phyloP scores from a whole-genome alignment of 345 rosid genomes.

The Euclidium syriacum region DNA sequence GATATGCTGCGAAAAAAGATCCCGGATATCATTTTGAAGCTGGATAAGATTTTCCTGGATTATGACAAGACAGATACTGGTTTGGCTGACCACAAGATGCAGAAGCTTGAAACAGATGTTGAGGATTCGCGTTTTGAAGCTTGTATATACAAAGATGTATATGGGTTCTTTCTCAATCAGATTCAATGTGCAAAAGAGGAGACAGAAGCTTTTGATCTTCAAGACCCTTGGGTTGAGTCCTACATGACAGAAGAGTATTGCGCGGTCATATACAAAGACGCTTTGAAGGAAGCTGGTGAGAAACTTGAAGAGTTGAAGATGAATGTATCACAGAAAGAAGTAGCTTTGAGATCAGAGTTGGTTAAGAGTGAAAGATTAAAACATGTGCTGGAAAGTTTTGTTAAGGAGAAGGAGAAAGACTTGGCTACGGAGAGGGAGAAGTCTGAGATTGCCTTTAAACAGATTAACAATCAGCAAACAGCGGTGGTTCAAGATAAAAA shows the following conservation, averaged over 20 bases:
- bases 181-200: slow-evolving; percentile 27
- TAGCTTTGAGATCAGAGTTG: slow-evolving; percentile 26
- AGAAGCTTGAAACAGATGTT: slow-evolving; percentile 34
- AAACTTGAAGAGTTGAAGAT: slow-evolving; percentile 34
- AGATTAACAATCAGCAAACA: slow-evolving; percentile 34
- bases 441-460: slow-evolving; percentile 27
- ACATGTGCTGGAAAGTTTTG: slow-evolving; percentile 17
- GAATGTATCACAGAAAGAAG: slow-evolving; percentile 36
- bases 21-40: slow-evolving; percentile 40
- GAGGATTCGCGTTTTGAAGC: slow-evolving; percentile 49
- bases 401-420: slow-evolving; percentile 41
- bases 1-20: slow-evolving; percentile 58
- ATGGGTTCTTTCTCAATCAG: slow-evolving; percentile 39
- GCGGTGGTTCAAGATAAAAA: slow-evolving; percentile 26
- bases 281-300: slow-evolving; percentile 50
- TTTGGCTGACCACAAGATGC: slow-evolving; percentile 27
- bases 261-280: slow-evolving; percentile 34
- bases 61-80: slow-evolving; percentile 28
- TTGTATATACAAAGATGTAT: slow-evolving; percentile 42
- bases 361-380: slow-evolving; percentile 44
- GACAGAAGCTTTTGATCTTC: slow-evolving; percentile 27
- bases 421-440: slow-evolving; percentile 41
- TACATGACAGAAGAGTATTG: slow-evolving; percentile 33
- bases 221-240: slow-evolving; percentile 44
- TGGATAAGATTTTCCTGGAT: slow-evolving; percentile 50